phyloP scores from a whole-genome alignment of 2,329 filamentous ascomycete species.

The Aspergillus sp. region DNA sequence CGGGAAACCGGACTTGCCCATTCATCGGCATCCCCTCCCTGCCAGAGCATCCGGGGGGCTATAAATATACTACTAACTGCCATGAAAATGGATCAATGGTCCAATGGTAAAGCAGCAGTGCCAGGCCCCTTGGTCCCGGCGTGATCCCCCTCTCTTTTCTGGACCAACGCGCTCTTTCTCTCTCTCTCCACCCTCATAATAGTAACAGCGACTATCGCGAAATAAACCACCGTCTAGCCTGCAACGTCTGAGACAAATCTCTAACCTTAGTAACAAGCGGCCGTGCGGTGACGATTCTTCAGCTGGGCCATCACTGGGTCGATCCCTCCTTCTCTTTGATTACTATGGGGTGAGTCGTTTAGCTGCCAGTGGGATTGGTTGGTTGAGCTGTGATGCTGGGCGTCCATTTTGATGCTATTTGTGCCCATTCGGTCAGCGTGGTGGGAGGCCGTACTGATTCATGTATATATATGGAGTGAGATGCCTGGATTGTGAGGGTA shows the following conservation, averaged over 20 bases:
- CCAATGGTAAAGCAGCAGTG: constrained; percentile 4
- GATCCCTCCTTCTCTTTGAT: constrained; percentile 26
- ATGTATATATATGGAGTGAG: not conserved
- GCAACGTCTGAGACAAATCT: constrained; percentile 27
- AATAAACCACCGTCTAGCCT: constrained; percentile 12
- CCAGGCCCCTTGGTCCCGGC: constrained; percentile 8
- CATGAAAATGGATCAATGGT: not conserved
- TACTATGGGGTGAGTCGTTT: constrained; percentile 2
- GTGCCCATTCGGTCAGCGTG: not conserved
- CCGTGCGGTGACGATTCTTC: constrained; percentile 16
- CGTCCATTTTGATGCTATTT: not conserved
- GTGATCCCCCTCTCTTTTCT: not conserved
- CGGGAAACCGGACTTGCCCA: not conserved
- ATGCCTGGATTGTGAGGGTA: not conserved
- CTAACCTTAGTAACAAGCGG: constrained; percentile 24
- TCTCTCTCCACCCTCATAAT: constrained; percentile 8
- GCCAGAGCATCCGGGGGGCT: constrained; percentile 1
- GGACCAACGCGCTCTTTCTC: not conserved
- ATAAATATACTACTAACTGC: constrained; percentile 4
- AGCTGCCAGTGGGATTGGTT: not conserved
- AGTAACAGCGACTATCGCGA: constrained; percentile 15
- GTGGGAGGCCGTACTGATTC: not conserved
- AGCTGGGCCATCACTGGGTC: constrained; percentile 19
- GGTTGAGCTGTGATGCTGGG: not conserved
- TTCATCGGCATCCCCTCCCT: not conserved